phyloP scores from a whole-genome alignment of 192 early-diverging fungal species.

The Funneliformis mosseae region DNA sequence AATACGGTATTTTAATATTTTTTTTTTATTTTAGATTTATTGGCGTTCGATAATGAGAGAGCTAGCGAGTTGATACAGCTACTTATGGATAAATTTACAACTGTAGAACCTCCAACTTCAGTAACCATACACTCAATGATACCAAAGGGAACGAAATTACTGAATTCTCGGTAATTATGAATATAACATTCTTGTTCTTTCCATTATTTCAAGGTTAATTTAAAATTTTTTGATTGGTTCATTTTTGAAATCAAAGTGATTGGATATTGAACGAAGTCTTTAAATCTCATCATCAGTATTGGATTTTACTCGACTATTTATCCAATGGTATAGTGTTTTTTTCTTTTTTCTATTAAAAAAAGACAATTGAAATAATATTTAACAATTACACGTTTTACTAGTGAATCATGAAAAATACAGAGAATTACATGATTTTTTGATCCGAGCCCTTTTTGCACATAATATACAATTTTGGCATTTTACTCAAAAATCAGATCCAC shows the following conservation, averaged over 20 bases:
- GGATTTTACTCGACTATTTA: constrained; percentile 8
- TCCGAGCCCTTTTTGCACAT: background rate
- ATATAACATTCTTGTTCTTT: background rate
- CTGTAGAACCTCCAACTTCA: constrained; percentile 1
- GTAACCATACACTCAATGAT: background rate
- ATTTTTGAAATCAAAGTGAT: background rate
- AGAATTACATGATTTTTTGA: background rate
- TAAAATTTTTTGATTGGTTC: too few relatives aligned
- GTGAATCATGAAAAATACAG: background rate
- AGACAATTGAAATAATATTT: background rate
- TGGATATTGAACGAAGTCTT: background rate
- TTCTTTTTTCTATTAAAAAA: background rate
- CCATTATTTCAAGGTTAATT: background rate
- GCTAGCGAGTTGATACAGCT: background rate
- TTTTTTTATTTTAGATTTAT: background rate
- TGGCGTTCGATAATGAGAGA: background rate
- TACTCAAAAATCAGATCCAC: background rate
- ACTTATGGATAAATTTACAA: background rate
- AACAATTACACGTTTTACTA: background rate
- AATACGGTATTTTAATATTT: too few relatives aligned
- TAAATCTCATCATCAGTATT: background rate
- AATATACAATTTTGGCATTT: constrained; percentile 22
- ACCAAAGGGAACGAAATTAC: background rate
- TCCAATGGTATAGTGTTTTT: background rate
- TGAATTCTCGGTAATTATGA: background rate